Conservation (phyloP, 2,329 filamentous ascomycete species). For the Colletotrichum ledebouriae region DNA sequence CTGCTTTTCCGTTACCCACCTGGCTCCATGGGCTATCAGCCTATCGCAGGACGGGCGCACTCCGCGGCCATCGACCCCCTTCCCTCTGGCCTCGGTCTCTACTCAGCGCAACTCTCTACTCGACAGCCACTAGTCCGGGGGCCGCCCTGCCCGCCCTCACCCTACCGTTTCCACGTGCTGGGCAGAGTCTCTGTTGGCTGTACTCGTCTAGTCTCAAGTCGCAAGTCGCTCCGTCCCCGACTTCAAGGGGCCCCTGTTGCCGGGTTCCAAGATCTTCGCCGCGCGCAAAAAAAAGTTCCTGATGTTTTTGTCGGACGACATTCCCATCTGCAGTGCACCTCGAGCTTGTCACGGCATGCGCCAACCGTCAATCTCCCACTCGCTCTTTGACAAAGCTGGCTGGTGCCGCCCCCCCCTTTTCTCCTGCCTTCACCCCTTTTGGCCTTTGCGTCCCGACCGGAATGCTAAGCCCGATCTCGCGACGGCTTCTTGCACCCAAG, state of each 20-base stretch:
- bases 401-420: background rate
- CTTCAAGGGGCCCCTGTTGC: slow-evolving; percentile 22
- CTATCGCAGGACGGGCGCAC: slow-evolving; percentile 18
- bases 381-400: background rate
- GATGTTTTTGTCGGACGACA: slow-evolving; percentile 31
- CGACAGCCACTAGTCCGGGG: slow-evolving; percentile 11
- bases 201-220: background rate
- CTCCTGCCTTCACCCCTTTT: slow-evolving; percentile 1
- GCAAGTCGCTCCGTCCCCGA: slow-evolving; percentile 27
- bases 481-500: slow-evolving; percentile 35
- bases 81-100: slow-evolving; percentile 3
- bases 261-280: slow-evolving; percentile 33
- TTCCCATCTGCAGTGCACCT: slow-evolving; percentile 33
- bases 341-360: slow-evolving; percentile 33
- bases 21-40: slow-evolving; percentile 18
- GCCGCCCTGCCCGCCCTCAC: slow-evolving; percentile 26
- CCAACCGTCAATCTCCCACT: slow-evolving; percentile 22
- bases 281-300: slow-evolving; percentile 34
- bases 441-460: slow-evolving; percentile 20
- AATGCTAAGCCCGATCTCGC: slow-evolving; percentile 37
- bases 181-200: slow-evolving; percentile 22
- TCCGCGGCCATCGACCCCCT: slow-evolving; percentile 26
- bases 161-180: slow-evolving; percentile 28
- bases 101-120: slow-evolving; percentile 22
- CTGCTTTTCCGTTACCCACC: slow-evolving; percentile 30